Conservation (phyloP, 2,329 filamentous ascomycete species). For the Pyricularia sp. region DNA sequence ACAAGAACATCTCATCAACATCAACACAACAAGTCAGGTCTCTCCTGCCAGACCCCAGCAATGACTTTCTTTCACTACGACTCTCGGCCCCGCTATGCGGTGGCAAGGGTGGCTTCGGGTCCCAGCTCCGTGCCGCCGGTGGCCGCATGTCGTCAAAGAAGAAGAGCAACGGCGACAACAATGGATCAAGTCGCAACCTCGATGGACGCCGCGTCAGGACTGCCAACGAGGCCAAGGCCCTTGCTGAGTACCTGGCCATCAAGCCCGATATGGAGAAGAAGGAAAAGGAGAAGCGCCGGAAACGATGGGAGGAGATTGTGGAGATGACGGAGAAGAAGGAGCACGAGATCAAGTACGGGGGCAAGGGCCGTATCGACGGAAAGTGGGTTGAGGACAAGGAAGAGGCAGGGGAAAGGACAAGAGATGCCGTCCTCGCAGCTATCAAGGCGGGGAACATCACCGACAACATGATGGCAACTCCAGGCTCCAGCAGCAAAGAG, state of each 20-base stretch:
- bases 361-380: slow-evolving; percentile 65
- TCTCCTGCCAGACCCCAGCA: slow-evolving; percentile 45
- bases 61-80: slow-evolving; percentile 73
- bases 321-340: slow-evolving; percentile 75
- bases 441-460: slow-evolving; percentile 56
- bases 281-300: slow-evolving; percentile 77
- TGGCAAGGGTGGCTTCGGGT: slow-evolving; percentile 96
- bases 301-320: slow-evolving; percentile 83
- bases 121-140: slow-evolving; percentile 89
- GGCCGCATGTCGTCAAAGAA: slow-evolving; percentile 97
- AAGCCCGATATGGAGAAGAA: slow-evolving; percentile 97
- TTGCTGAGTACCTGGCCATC: slow-evolving; percentile 89
- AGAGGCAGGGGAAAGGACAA: slow-evolving; percentile 74
- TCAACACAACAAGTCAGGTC: slow-evolving; percentile 48
- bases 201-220: slow-evolving; percentile 86
- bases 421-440: slow-evolving; percentile 62
- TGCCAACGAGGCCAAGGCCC: slow-evolving; percentile 86
- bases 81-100: slow-evolving; percentile 73
- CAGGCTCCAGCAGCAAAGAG: slow-evolving; percentile 35
- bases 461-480: slow-evolving; percentile 48
- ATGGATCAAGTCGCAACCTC: slow-evolving; percentile 85
- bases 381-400: slow-evolving; percentile 96
- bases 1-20: slow-evolving; percentile 53
- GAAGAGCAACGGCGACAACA: slow-evolving; percentile 75
- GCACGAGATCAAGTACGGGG: slow-evolving; percentile 70